Base-by-base conservation (phyloP, 2,329 filamentous ascomycete genomes). In the Trematosphaeria pertusa region DNA sequence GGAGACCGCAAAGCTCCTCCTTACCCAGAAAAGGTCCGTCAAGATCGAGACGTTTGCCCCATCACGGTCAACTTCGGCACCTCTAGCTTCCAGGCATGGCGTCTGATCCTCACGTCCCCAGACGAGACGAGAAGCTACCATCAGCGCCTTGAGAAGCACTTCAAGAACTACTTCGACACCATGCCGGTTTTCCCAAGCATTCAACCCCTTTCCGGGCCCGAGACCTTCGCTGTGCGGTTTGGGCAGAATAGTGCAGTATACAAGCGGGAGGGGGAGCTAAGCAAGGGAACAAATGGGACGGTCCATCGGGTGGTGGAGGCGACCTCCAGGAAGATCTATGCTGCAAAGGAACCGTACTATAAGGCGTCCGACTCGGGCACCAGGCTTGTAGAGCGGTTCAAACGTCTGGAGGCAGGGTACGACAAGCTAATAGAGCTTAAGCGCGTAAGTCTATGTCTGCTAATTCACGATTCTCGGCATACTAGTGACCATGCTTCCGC, bases 301-400 rank as follows among this genome's bases (percentile, higher is more conserved):
- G 32, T 35, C 5, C 14, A 35, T 19, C 32, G n/a, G 32, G 32
- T 35, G 32, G 32, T 17, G 32, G 32, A 35, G 32, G 32, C 14
- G 32, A 35, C 17, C 32, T 35, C 32, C 17, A 19, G 14, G 32
- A 35, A 35, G 12, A 19, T 35, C 32, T 35, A 35, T 18, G 32
- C 32, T 35, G 32, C 32, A 19, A 35, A 18, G 12, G 14, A 35
- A 35, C 32, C 32, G 32, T 35, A 35, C 17, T 35, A 35, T 35
- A 35, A 35, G 32, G 32, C 32, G 17, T 35, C 32, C 14, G 14
- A 35, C 32, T 17, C 32, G 6, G 12, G 17, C 14, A 19, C 32
- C 32, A 19, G 19, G 32, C 6, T 35, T 35, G 14, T 35, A 35
- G 17, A 35, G 32, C 32, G 32, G 12, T 35, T 35, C 32, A 35